Evolutionary conservation across 2,329 filamentous ascomycete species (phyloP).

Genomic region (Fusarium algeriense): DNA sequence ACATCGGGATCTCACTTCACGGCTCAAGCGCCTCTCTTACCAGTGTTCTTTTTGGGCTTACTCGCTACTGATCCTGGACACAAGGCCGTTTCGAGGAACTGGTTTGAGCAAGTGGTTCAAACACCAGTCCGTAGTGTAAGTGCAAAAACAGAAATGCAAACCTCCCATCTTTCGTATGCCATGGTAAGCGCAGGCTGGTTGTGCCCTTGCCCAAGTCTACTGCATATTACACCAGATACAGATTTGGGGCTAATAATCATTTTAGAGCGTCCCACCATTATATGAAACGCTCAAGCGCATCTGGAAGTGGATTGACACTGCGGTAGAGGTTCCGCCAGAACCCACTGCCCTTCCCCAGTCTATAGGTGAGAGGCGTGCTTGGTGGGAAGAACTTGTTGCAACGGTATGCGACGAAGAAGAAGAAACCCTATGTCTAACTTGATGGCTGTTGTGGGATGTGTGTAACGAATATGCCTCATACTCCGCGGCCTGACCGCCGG

Average conservation of each 20-base stretch:
- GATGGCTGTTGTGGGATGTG: background rate
- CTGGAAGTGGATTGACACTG: slow-evolving; percentile 52
- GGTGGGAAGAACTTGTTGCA: slow-evolving; percentile 56
- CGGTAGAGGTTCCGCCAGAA: slow-evolving; percentile 37
- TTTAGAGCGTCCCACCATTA: slow-evolving; percentile 56
- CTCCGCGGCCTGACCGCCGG: background rate
- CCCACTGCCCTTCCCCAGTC: slow-evolving; percentile 29
- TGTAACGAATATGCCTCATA: background rate
- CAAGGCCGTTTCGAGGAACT: slow-evolving; percentile 47
- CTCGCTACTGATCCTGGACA: slow-evolving; percentile 49
- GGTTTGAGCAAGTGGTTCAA: slow-evolving; percentile 54
- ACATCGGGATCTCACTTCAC: slow-evolving; percentile 57
- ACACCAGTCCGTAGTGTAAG: slow-evolving; percentile 57
- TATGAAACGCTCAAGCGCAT: slow-evolving; percentile 51
- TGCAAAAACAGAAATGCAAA: slow-evolving; percentile 22
- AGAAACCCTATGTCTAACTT: slow-evolving; percentile 56
- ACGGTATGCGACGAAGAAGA: slow-evolving; percentile 48
- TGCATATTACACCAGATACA: slow-evolving; percentile 28
- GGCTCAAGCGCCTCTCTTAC: slow-evolving; percentile 56
- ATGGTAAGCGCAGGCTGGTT: slow-evolving; percentile 36
- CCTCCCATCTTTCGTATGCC: slow-evolving; percentile 10
- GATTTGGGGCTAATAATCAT: slow-evolving; percentile 35
- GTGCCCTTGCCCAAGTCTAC: slow-evolving; percentile 28
- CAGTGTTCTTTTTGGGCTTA: slow-evolving; percentile 56
- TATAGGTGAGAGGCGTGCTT: slow-evolving; percentile 51